phyloP scores from a whole-genome alignment of 495 filamentous ascomycete genomes.

The Talaromyces adpressus region DNA sequence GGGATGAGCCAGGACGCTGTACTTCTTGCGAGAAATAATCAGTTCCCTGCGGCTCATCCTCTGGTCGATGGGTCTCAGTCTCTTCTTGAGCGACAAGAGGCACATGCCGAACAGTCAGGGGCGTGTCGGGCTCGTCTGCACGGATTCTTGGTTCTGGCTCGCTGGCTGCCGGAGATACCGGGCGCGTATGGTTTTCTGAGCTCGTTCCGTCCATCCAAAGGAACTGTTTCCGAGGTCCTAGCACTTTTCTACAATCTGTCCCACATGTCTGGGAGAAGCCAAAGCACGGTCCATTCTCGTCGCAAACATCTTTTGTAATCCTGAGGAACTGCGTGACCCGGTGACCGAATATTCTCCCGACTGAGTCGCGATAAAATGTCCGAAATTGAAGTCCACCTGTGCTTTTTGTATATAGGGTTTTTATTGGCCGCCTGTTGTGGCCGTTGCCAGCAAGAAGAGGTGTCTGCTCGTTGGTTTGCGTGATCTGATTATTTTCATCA shows the following conservation, averaged over 20 bases:
- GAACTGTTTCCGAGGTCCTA: not conserved
- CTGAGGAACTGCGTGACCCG: constrained; percentile 29
- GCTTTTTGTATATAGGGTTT: constrained; percentile 2
- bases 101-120: constrained; percentile 8
- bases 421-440: constrained; percentile 8
- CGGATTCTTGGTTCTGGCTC: not conserved
- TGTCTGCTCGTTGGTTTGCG: constrained; percentile 31
- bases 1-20: not conserved
- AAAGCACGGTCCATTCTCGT: constrained; percentile 69
- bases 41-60: not conserved
- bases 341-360: constrained; percentile 10
- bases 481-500: constrained; percentile 13
- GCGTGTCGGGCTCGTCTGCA: constrained; percentile 9
- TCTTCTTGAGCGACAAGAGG: not conserved
- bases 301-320: constrained; percentile 62
- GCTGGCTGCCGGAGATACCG: not conserved
- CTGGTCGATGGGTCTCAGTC: not conserved
- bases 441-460: constrained; percentile 30
- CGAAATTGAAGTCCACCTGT: not conserved
- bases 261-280: constrained; percentile 84
- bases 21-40: constrained; percentile 4
- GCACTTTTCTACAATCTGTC: constrained; percentile 53
- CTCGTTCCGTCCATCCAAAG: not conserved
- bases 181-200: not conserved
- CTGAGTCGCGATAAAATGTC: not conserved